A percentile compares a stretch with the other conserved stretches of the same genome.
Conservation (phyloP, 2,329 filamentous ascomycete genomes). For the Penicillium palitans region DNA sequence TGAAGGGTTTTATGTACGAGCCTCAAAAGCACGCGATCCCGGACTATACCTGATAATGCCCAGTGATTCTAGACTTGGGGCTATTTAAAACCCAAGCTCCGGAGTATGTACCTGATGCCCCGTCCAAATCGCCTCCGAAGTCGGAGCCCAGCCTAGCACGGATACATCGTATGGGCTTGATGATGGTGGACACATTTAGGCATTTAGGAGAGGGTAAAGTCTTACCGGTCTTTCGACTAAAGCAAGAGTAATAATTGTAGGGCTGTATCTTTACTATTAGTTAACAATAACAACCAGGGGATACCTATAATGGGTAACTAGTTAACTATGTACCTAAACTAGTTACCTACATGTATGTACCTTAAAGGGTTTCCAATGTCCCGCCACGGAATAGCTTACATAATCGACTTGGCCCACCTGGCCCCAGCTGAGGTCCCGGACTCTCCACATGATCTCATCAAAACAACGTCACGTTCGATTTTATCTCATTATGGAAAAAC, state of each 20-base stretch:
- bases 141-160: slow-evolving; percentile 1
- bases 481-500: slow-evolving; percentile 20
- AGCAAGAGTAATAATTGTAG: background rate
- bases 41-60: background rate
- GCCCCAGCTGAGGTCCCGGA: background rate
- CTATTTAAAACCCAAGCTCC: slow-evolving; percentile 5
- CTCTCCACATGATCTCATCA: slow-evolving; percentile 11
- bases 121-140: slow-evolving; percentile 6
- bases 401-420: background rate
- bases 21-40: slow-evolving; percentile 3
- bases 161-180: background rate
- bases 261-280: background rate
- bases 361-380: too few species aligned
- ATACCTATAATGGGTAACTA: too few species aligned
- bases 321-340: too few species aligned
- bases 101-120: background rate
- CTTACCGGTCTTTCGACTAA: background rate
- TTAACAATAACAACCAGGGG: background rate
- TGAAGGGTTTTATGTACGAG: background rate
- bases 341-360: too few species aligned
- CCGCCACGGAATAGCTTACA: background rate
- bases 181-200: background rate
- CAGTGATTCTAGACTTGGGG: background rate
- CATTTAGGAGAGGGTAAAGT: background rate
- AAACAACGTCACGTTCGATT: slow-evolving; percentile 6